These are phyloP conservation scores for Apiospora aurea DNA, from an alignment of 2,329 filamentous ascomycete genomes.

Conservation along the genomic window DNA sequence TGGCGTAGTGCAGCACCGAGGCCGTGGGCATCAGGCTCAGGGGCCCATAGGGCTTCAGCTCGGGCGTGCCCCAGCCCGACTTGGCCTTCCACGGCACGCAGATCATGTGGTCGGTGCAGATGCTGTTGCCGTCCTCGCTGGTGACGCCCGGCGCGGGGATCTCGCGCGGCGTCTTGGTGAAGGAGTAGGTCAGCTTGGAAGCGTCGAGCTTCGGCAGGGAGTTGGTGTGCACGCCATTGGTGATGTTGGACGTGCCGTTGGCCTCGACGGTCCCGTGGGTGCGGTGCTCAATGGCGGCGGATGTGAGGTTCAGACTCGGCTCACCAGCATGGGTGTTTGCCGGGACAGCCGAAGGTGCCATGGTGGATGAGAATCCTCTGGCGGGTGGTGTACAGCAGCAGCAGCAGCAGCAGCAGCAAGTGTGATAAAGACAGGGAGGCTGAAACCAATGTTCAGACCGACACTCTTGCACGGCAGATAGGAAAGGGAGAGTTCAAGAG, in stretches of 20 bases:
- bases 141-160: slow-evolving; percentile 39
- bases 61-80: slow-evolving; percentile 69
- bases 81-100: slow-evolving; percentile 66
- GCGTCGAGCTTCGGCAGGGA: slow-evolving; percentile 68
- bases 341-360: slow-evolving; percentile 56
- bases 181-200: slow-evolving; percentile 64
- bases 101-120: slow-evolving; percentile 88
- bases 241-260: slow-evolving; percentile 39
- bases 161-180: slow-evolving; percentile 39
- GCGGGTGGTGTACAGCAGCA: not conserved
- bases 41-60: slow-evolving; percentile 71
- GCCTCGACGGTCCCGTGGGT: slow-evolving; percentile 44
- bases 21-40: slow-evolving; percentile 73
- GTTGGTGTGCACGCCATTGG: slow-evolving; percentile 45
- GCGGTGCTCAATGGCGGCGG: slow-evolving; percentile 59
- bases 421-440: not conserved
- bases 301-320: slow-evolving; percentile 59
- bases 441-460: not conserved
- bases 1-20: slow-evolving; percentile 76
- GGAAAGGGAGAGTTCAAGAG: not conserved
- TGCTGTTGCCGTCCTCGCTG: slow-evolving; percentile 51
- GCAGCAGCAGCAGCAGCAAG: not conserved
- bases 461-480: not conserved
- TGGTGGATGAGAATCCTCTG: slow-evolving; percentile 38
- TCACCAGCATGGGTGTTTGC: slow-evolving; percentile 48